Evolutionary conservation across 2,329 filamentous ascomycete species (phyloP), one percentile per base, ranked within the genome.

Genomic region (Neoarthrinium moseri): DNA sequence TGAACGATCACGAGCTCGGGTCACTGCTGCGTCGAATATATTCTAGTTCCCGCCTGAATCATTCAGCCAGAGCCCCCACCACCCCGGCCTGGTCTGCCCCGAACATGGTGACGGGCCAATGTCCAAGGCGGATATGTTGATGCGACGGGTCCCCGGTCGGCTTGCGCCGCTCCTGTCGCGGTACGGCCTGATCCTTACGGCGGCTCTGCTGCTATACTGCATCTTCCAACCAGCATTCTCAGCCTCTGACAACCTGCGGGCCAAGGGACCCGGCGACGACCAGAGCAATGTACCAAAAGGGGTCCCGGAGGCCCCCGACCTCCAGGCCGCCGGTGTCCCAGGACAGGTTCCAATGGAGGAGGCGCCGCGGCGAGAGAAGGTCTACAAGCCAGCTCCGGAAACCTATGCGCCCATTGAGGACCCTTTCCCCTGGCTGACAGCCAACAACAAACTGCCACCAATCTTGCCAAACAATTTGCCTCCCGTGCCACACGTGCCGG

Each of bases 371-470:
- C 37, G 43, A 13, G 58, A 57, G 21, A 66, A 65, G 26, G 56
- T 58, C 15, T 64, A 61, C 48, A 70, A 70, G 47, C 62, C 65
- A 3, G 50, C 56, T 3, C 50, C 56, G 11, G 42, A 55, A 12
- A 51, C 51, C 10, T 56, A 51, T 10, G 45, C 55, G 12, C 60
- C 65, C 2, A 58, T 70, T 21, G 53, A 58, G 8, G 67, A 71
- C 52, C 66, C 68, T 7, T 71, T 70, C 52, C 66, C 67, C 1
- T 59, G 64, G 47, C 54, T 71, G 45, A 63, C 59, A 5, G 43
- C 54, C 18, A 61, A 61, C 13, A 47, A 51, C 18, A 51, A 56
- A 32, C 50, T 56, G 24, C 58, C 62, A 15, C 59, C 62, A 2
- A 52, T 60, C 15, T 61, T 55, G 26, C 50, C 58, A 12, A 57